Conservation (phyloP, 78 protist genomes). For the Dictyostelium intermedium region DNA sequence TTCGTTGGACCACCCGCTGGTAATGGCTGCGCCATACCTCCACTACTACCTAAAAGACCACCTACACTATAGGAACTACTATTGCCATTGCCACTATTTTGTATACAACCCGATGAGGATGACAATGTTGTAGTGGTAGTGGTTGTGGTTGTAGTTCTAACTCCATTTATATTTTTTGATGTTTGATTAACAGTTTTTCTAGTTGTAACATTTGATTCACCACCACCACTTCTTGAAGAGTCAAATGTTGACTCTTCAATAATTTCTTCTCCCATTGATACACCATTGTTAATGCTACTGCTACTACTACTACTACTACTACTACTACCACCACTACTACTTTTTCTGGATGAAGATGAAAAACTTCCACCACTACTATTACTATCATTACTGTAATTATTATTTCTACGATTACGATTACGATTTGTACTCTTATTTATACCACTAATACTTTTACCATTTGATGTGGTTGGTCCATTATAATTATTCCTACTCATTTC, state of each 20-base stretch:
- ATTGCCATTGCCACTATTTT: background rate
- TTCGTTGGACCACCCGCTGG: background rate
- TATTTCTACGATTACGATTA: slow-evolving; percentile 11
- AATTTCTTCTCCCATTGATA: background rate
- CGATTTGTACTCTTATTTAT: slow-evolving; percentile 9
- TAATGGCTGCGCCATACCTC: background rate
- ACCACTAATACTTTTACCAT: slow-evolving; percentile 10
- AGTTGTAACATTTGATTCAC: background rate
- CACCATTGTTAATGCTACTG: background rate
- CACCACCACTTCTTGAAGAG: background rate
- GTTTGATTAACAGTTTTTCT: background rate
- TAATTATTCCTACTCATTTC: background rate
- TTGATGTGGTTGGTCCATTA: slow-evolving; percentile 17
- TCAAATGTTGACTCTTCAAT: background rate
- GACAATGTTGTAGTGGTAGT: background rate
- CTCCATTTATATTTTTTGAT: background rate
- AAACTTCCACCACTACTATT: background rate
- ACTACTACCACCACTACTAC: background rate
- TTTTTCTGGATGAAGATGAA: background rate
- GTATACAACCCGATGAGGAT: background rate
- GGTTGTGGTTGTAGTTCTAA: background rate
- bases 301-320: background rate
- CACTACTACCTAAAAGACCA: slow-evolving; percentile 1
- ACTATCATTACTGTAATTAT: background rate
- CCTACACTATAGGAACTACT: background rate